These are phyloP conservation scores for Solanum commersonii DNA, from an alignment of 257 asterid genomes.

Conservation along the genomic window DNA sequence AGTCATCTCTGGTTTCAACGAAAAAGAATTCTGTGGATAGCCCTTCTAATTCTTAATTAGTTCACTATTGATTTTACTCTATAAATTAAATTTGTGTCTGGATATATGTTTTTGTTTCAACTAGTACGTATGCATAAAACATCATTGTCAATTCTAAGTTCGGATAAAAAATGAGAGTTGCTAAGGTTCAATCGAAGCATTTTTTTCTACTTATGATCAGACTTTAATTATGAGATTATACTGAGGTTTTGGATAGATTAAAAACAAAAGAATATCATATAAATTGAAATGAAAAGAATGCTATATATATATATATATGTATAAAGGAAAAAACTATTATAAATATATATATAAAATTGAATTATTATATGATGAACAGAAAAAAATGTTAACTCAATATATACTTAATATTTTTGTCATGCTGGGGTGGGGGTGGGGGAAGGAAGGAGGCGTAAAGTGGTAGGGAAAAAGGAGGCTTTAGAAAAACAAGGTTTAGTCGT, in stretches of 20 bases:
- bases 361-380: neutral
- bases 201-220: too few species aligned
- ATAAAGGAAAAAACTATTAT: neutral
- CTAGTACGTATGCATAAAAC: neutral
- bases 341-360: too few species aligned
- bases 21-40: neutral
- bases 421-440: neutral
- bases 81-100: neutral
- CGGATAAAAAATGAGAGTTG: neutral
- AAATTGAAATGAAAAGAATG: neutral
- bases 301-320: too few species aligned
- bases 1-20: neutral
- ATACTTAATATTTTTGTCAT: neutral
- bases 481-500: neutral
- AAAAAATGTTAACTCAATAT: too few species aligned
- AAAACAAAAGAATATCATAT: too few species aligned
- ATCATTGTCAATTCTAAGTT: too few species aligned
- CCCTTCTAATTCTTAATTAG: neutral
- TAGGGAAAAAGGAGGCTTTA: neutral
- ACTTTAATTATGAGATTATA: too few species aligned
- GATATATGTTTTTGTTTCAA: neutral
- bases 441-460: neutral
- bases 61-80: neutral
- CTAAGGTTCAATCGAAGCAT: neutral
- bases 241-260: rapidly evolving